Base-by-base conservation (phyloP, 306 rosid species). In the Crotalaria pallida region DNA sequence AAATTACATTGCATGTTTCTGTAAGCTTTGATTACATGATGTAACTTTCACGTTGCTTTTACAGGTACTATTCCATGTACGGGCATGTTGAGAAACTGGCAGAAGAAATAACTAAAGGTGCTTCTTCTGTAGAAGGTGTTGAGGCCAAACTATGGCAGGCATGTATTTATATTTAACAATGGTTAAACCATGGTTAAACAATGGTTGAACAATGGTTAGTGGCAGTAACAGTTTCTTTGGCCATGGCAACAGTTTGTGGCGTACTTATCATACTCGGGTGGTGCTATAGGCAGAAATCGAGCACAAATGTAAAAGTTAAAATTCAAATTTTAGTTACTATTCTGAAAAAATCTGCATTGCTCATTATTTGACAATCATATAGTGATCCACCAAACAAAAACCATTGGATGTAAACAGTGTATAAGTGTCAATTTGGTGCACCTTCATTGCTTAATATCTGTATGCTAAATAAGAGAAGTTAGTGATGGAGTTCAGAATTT, bases 41-140 rank as follows among this genome's bases (percentile, higher is more conserved):
- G 4, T 34, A 13, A 7, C 61, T 44, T 26, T 58, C 21, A 11
- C 11, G 3, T 51, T 75, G 67, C 64, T 76, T 76, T 74, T 34
- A 65, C 85, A 92, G 98, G 71, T 92, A 88, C 84, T 92, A 92
- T 74, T 92, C 98, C 62, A 89, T 88, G 96, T 92, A 92, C 50
- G 98, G 98, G 47, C 98, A 89, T 80, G 98, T 92, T 16, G 93
- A 88, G 86, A 89, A 83, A 81, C 87, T 90, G 48, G 98, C 96
- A 18, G 88, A 92, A 71, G 92, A 89, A 74, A 90, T 92, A 33
- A 88, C 75, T 84, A 90, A 88, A 60, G 98, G 98, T 12, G 96
- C 96, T 67, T 77, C 92, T 57, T 88, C 98, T 43, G 80, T 92
- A 15, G 96, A 92, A 85, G 98, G 96, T 26, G 93, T 92, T 40